Conservation (phyloP, 768 basidiomycete genomes). For the Termitomyces eurrhizus region DNA sequence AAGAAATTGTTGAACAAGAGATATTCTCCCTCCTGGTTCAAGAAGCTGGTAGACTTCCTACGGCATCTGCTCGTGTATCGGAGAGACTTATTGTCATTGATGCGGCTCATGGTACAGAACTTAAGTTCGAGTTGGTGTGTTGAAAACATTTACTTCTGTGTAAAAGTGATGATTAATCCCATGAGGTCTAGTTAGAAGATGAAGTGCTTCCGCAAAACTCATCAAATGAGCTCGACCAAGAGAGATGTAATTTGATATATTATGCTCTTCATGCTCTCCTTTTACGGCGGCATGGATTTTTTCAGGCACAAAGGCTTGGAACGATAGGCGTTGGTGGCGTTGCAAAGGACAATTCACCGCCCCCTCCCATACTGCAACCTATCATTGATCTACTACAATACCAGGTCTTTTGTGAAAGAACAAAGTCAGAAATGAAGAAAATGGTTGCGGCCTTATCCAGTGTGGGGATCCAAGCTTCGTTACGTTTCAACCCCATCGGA, state of each 20-base stretch:
- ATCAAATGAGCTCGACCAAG: constrained; percentile 18
- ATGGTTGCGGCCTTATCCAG: constrained; percentile 43
- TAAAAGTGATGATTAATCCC: not conserved
- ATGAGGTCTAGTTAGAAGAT: constrained; percentile 29
- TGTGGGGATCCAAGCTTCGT: constrained; percentile 51
- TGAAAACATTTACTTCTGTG: not conserved
- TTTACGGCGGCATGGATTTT: constrained; percentile 50
- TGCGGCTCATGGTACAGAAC: constrained; percentile 64
- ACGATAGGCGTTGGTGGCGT: constrained; percentile 20
- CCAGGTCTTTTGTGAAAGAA: constrained; percentile 62
- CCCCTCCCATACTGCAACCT: constrained; percentile 63
- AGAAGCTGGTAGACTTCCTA: constrained; percentile 75
- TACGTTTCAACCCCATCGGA: constrained; percentile 62
- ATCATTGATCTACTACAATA: constrained; percentile 81
- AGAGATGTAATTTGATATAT: constrained; percentile 67
- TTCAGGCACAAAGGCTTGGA: constrained; percentile 39
- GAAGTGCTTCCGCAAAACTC: constrained; percentile 16
- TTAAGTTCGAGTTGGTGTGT: constrained; percentile 71
- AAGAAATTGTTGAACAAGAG: constrained; percentile 76
- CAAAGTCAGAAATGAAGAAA: constrained; percentile 54
- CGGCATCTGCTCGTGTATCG: constrained; percentile 72
- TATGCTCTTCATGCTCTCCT: constrained; percentile 60
- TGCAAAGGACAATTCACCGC: constrained; percentile 15
- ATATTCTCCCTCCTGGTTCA: constrained; percentile 70
- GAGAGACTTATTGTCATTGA: constrained; percentile 76